Evolutionary conservation across 371 early-diverging fungal genomes (phyloP), one percentile per base, ranked within the genome.

Genomic region (Mortierella sp.): DNA sequence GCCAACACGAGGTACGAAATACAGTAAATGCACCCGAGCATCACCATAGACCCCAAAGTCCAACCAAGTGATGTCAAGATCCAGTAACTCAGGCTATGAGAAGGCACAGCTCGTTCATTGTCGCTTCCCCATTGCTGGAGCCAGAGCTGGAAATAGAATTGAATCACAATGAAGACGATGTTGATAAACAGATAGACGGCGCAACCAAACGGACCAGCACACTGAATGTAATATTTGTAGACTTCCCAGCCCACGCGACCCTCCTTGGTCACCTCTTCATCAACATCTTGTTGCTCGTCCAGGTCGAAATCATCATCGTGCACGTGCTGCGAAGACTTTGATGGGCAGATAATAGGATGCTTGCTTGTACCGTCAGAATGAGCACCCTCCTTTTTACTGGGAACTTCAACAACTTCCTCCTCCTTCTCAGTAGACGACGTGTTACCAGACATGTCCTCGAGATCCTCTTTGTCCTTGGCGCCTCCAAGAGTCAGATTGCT

Each of bases 321-420:
- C 17, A 23, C 11, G 37, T 23, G 27, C 31, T 55, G 53, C 11
- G 55, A 54, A 15, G 63, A 54, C 19, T 63, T 63, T 23, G 43
- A n/a, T 2, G 49, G 55, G 24, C 26, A 28, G 41, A 37, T 31
- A 0, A 47, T 48, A 5, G 63, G 49, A 4, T 49, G 63, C 44
- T 84, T 84, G 48, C 93, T 79, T 7, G 93, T 64, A 34, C 94
- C 93, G 3, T 84, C 69, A 11, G 91, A 88, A 2, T 91, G 90
- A 6, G 21, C 51, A 4, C 14, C 19, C 21, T 50, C 27, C 30
- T 43, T 27, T 0, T 42, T 42, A 59, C 12, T 23, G 37, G 30
- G 17, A 11, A n/a, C 21, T 23, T 55, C 54, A 1, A 27, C 39
- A 26, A 49, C 60, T 7, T 23, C 37, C 30, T 56, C 28, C 6